Evolutionary conservation across 106 monocot species (phyloP), one percentile per base, ranked within the genome.

Genomic region (Acorus gramineus): DNA sequence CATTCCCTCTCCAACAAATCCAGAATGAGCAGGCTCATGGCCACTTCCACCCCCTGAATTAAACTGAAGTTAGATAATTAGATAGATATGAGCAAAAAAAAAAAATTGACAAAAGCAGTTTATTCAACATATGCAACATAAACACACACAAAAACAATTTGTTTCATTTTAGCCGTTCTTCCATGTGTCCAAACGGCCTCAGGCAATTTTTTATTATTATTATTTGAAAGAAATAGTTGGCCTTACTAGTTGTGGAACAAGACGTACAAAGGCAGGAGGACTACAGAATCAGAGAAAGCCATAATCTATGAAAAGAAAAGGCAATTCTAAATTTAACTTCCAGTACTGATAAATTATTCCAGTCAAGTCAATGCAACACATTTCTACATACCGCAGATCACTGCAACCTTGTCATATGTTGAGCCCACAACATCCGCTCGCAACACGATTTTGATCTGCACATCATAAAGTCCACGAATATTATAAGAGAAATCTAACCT

Each of bases 1-100:
- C 95, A 96, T 96, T 43, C 95, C 95, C 51, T 74, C 77, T 54
- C 95, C 95, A 78, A 96, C 95, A 81, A 76, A 96, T 74, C 95
- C 95, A 85, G 90, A 77, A 70, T 90, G 87, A 56, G 95, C 87
- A 62, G 95, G 95, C 61, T 96, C 95, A 79, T 96, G 95, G 48
- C 95, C 95, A 72, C 90, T 90, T 61, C 95, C 95, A 58, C 95
- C 95, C 4, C 95, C 95, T 96, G 65, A 54, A 13, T 46, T 14
- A 44, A 28, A 68, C n/a, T 43, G 10, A 48, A 13, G 47, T 14
- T 44, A 14, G 7, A 12, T 11, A 8, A 46, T 47, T 8, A 63
- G 11, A 42, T 10, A 46, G 9, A 8, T 42, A 6, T n/a, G 62
- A 6, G 43, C 2, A 44, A 7, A 63, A 28, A 28, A 28, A 28